phyloP scores from a whole-genome alignment of 345 rosid species.

The Lumnitzera littorea region DNA sequence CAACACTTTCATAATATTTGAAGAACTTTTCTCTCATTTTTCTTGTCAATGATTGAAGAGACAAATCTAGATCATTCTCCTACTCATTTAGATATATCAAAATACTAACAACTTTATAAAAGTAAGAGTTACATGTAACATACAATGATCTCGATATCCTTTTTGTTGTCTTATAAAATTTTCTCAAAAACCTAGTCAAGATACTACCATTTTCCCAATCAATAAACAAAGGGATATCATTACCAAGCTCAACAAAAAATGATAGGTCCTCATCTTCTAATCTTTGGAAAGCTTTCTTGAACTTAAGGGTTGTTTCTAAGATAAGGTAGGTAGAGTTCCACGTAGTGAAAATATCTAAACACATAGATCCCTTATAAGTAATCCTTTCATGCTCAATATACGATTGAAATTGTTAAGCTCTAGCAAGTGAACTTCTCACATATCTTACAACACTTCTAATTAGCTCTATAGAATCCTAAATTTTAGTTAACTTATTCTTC shows the following conservation, averaged over 20 bases:
- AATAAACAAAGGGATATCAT: too few relatives aligned
- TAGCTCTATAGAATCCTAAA: not conserved
- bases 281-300: constrained; percentile 2
- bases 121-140: not conserved
- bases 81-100: not conserved
- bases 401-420: not conserved
- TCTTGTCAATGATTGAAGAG: not conserved
- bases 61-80: not conserved
- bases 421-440: constrained; percentile 2
- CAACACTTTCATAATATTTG: too few relatives aligned
- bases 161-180: not conserved
- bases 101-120: not conserved
- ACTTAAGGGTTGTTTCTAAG: not conserved
- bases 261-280: not conserved
- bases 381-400: not conserved
- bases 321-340: not conserved
- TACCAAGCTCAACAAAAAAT: not conserved
- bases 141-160: not conserved
- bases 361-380: not conserved
- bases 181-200: not conserved
- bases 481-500: constrained; percentile 2
- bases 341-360: constrained; percentile 2
- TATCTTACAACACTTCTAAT: not conserved
- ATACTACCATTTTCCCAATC: not conserved
- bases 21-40: constrained; percentile 4